Conservation (phyloP, 2,329 filamentous ascomycete species). For the Keithomyces neogunnii region DNA sequence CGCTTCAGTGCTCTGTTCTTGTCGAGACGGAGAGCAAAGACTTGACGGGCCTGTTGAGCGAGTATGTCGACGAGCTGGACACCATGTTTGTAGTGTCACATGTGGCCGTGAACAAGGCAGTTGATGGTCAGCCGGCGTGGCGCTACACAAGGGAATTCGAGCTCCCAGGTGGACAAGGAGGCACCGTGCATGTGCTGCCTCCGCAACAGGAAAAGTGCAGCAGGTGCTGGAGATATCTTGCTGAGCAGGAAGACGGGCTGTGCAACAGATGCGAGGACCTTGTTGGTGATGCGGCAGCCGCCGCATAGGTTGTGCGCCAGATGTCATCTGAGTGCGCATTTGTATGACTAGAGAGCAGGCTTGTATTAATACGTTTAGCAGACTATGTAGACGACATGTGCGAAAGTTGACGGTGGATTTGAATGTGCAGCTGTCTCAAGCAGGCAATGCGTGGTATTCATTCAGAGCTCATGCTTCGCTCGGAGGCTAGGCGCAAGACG, state of each 20-base stretch:
- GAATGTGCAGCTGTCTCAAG: no score
- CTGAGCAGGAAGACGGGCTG: slow-evolving; percentile 54
- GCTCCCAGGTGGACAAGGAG: slow-evolving; percentile 23
- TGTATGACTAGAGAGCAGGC: slow-evolving; percentile 1
- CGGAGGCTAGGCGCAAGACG: no score
- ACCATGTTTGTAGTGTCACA: slow-evolving; percentile 62
- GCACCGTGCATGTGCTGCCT: slow-evolving; percentile 37
- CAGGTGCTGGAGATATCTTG: slow-evolving; percentile 82
- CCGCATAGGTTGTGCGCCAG: background rate
- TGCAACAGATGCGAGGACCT: slow-evolving; percentile 68
- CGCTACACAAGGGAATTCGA: slow-evolving; percentile 34
- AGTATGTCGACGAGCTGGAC: slow-evolving; percentile 44
- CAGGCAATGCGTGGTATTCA: no score
- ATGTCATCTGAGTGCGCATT: background rate
- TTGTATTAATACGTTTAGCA: background rate
- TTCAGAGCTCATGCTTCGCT: no score
- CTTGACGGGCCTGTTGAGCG: slow-evolving; percentile 26
- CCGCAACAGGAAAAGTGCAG: slow-evolving; percentile 62
- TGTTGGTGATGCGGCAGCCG: slow-evolving; percentile 27
- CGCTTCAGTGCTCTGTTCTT: slow-evolving; percentile 66
- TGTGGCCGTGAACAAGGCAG: slow-evolving; percentile 38
- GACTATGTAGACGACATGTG: background rate
- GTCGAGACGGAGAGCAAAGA: slow-evolving; percentile 36
- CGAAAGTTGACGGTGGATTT: background rate
- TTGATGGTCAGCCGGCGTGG: slow-evolving; percentile 28